These are phyloP conservation scores for Penicillium atrosanguineum DNA, from an alignment of 495 filamentous ascomycete genomes.

Conservation along the genomic window DNA sequence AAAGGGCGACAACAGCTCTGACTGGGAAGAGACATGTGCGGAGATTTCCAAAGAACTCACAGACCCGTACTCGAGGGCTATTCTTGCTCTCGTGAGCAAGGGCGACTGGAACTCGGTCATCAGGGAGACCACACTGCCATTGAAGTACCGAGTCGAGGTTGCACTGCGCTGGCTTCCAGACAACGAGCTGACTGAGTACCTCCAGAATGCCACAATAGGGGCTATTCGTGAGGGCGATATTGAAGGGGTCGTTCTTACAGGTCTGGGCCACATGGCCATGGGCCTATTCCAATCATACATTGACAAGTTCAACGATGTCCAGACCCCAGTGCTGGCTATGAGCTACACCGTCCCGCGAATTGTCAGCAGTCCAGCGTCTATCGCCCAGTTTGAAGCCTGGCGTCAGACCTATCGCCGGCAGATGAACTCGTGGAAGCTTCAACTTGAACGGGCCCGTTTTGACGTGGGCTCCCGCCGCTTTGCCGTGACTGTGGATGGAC, in stretches of 20 bases:
- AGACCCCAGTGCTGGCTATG: constrained; percentile 84
- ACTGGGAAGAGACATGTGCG: constrained; percentile 54
- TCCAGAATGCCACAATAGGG: constrained; percentile 58
- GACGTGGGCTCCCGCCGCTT: constrained; percentile 58
- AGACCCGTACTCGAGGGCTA: constrained; percentile 85
- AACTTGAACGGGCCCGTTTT: constrained; percentile 61
- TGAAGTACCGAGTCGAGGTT: constrained; percentile 81
- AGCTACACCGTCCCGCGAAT: constrained; percentile 79
- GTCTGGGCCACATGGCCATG: constrained; percentile 72
- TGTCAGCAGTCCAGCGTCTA: constrained; percentile 57
- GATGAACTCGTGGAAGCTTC: constrained; percentile 72
- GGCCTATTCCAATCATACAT: constrained; percentile 87
- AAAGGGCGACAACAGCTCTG: constrained; percentile 52
- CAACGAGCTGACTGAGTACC: constrained; percentile 68
- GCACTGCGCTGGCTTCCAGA: constrained; percentile 84
- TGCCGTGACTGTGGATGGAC: constrained; percentile 60
- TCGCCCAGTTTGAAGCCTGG: constrained; percentile 70
- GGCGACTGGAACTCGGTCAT: constrained; percentile 84
- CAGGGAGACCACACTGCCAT: constrained; percentile 75
- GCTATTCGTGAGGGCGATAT: constrained; percentile 75
- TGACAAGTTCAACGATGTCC: constrained; percentile 79
- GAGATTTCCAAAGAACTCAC: constrained; percentile 64
- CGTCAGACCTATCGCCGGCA: constrained; percentile 76
- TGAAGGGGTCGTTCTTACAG: constrained; percentile 85
- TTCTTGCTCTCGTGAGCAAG: constrained; percentile 87